Evolutionary conservation across 768 basidiomycete genomes (phyloP).

Genomic region (Pluteus cervinus): DNA sequence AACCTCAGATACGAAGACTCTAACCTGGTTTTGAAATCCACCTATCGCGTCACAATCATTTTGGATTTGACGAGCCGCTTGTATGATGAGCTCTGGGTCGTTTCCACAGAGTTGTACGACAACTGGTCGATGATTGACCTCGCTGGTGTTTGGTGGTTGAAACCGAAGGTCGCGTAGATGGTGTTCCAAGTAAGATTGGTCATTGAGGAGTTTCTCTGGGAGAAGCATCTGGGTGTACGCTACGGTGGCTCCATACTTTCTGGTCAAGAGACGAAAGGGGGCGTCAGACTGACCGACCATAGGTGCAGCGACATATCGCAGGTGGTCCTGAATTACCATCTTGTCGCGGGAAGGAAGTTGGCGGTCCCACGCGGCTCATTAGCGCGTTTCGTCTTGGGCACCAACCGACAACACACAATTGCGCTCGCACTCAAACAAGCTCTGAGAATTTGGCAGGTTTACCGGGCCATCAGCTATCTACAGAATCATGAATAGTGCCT

Average conservation of each 20-base stretch:
- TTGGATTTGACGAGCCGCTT: constrained; percentile 56
- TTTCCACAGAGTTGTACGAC: constrained; percentile 75
- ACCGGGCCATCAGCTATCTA: too few relatives aligned
- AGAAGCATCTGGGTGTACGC: constrained; percentile 77
- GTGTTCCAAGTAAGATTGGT: constrained; percentile 58
- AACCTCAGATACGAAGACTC: not conserved
- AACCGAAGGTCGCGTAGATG: constrained; percentile 50
- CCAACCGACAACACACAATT: too few relatives aligned
- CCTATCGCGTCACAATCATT: constrained; percentile 66
- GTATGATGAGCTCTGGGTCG: constrained; percentile 53
- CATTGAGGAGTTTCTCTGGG: constrained; percentile 54
- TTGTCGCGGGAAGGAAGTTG: too few relatives aligned
- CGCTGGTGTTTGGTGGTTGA: constrained; percentile 20
- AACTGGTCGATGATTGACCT: too few relatives aligned
- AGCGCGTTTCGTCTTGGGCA: too few relatives aligned
- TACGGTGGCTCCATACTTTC: constrained; percentile 57
- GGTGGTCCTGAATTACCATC: constrained; percentile 14
- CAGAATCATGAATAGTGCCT: too few relatives aligned
- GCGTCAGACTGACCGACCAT: constrained; percentile 81
- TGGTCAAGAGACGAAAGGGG: constrained; percentile 61
- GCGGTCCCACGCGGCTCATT: too few relatives aligned
- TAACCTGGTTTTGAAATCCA: constrained; percentile 21
- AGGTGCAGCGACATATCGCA: constrained; percentile 54
- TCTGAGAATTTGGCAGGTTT: too few relatives aligned
- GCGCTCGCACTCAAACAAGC: too few relatives aligned